Evolutionary conservation across 2,329 filamentous ascomycete species (phyloP), one percentile per base, ranked within the genome.

Genomic region (Colletotrichum sp.): DNA sequence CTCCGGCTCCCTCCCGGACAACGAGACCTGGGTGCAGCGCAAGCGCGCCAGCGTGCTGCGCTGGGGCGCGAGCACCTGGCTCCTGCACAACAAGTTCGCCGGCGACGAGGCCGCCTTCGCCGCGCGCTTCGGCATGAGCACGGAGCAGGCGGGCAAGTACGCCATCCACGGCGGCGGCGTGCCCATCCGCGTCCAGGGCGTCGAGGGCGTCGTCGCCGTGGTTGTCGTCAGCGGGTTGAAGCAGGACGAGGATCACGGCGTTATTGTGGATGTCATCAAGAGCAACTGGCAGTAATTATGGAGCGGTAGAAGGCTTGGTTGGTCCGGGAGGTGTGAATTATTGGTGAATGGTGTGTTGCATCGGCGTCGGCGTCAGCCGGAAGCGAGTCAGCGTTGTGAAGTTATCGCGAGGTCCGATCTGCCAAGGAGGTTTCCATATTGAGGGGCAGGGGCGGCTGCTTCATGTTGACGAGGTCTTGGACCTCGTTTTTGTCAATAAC

Each of bases 161-260:
- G 94, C 94, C 1, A 94, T 96, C 77, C 94, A 96, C 83, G 95
- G 95, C 0, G 95, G 95, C 26, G 95, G 89, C 0, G 92, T 95
- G 78, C 95, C 95, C 0, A 90, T 96, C 36, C 88, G 92, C 9
- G 94, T 96, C 8, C 86, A 86, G 69, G 93, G 93, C 0, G 93
- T 96, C 2, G 94, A 96, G 85, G 95, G 94, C 1, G 86, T 95
- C 5, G 92, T 96, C 10, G 95, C 91, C 1, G 92, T 95, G 1
- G 92, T 96, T 28, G 92, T 96, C 21, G 93, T 96, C 2, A 94
- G 92, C 81, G 95, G 95, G 6, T 83, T 96, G 83, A 93, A 92
- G 86, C 93, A 96, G 84, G 89, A 94, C 80, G 90, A 96, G 85
- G 94, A 96, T 83, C 95, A 97, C 84, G 92, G 91, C 10, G 90